Percentiles rank a stretch among this genome's conserved stretches.
Evolutionary conservation across 2,329 filamentous ascomycete genomes (phyloP).

Genomic region (Cladosporium colombiae): DNA sequence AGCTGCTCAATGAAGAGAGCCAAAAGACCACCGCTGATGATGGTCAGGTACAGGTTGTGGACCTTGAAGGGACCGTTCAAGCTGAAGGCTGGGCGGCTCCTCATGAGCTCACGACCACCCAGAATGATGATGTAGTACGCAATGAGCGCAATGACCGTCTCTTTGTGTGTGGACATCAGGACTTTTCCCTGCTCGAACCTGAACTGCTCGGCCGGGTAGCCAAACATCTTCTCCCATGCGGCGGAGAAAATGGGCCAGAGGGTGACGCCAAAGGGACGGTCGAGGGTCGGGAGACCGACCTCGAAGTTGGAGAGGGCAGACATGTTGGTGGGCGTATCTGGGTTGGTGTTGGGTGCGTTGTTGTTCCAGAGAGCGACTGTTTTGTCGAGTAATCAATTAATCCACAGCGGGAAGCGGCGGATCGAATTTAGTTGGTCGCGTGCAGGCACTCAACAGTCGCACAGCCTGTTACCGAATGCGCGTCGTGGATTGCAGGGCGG

Average conservation of each 20-base stretch:
- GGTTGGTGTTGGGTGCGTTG: not conserved
- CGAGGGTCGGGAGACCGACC: conserved; percentile 70
- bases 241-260: conserved; percentile 95
- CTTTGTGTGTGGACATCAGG: conserved; percentile 84
- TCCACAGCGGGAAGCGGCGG: conserved; percentile 19
- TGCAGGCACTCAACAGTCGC: conserved; percentile 17
- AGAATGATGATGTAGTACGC: conserved; percentile 94
- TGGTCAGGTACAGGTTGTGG: conserved; percentile 93
- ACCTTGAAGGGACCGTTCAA: conserved; percentile 88
- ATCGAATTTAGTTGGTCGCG: conserved; percentile 12
- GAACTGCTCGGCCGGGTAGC: conserved; percentile 86
- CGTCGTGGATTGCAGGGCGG: conserved; percentile 2
- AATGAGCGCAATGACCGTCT: conserved; percentile 76
- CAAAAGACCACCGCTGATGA: conserved; percentile 77
- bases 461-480: conserved; percentile 15
- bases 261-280: conserved; percentile 86
- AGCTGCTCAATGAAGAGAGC: conserved; percentile 89
- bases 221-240: conserved; percentile 72
- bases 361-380: not conserved
- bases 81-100: conserved; percentile 79
- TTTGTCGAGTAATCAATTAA: not conserved
- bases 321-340: conserved; percentile 43
- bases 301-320: conserved; percentile 55
- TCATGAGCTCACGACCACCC: conserved; percentile 89
- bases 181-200: conserved; percentile 78